A percentile compares a stretch with the other conserved stretches of the same genome.
phyloP scores from a whole-genome alignment of 139 green algal species.

The Pleodorina starrii region DNA sequence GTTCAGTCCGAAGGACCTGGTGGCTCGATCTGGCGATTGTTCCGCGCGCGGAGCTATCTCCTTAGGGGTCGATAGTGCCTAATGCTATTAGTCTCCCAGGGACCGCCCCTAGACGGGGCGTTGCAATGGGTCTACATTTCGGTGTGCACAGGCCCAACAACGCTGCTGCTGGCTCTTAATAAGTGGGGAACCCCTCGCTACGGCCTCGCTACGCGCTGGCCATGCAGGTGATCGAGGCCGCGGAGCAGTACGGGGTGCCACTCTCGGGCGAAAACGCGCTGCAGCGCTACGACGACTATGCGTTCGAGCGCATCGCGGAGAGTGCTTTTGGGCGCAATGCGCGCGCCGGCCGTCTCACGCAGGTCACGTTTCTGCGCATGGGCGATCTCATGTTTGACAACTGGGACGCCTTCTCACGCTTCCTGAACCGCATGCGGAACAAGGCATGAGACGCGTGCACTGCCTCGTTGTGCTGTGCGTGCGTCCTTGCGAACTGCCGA shows the following conservation, averaged over 20 bases:
- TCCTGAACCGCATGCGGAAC: constrained; percentile 76
- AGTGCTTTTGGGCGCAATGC: constrained; percentile 89
- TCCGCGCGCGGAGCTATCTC: too few species aligned
- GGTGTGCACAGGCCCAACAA: too few species aligned
- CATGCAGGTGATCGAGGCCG: constrained; percentile 84
- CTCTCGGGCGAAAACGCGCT: constrained; percentile 97
- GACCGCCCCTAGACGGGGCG: too few species aligned
- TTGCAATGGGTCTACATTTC: too few species aligned
- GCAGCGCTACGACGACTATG: constrained; percentile 95
- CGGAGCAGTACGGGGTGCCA: constrained; percentile 79
- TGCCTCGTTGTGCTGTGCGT: neutral
- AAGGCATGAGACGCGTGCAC: constrained; percentile 44
- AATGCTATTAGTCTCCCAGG: too few species aligned
- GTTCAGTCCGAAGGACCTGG: too few species aligned
- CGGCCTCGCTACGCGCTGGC: too few species aligned
- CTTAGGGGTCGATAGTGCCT: too few species aligned
- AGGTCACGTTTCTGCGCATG: constrained; percentile 97
- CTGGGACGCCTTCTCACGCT: constrained; percentile 82
- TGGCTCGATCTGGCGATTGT: too few species aligned
- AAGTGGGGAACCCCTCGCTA: too few species aligned
- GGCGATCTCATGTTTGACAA: constrained; percentile 89
- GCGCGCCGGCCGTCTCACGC: constrained; percentile 83
- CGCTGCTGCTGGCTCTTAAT: too few species aligned
- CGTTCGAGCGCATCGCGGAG: constrained; percentile 94
- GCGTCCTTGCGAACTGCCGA: constrained; percentile 32